Evolutionary conservation across 2,329 filamentous ascomycete genomes (phyloP).

Genomic region (Monosporascus sp.): DNA sequence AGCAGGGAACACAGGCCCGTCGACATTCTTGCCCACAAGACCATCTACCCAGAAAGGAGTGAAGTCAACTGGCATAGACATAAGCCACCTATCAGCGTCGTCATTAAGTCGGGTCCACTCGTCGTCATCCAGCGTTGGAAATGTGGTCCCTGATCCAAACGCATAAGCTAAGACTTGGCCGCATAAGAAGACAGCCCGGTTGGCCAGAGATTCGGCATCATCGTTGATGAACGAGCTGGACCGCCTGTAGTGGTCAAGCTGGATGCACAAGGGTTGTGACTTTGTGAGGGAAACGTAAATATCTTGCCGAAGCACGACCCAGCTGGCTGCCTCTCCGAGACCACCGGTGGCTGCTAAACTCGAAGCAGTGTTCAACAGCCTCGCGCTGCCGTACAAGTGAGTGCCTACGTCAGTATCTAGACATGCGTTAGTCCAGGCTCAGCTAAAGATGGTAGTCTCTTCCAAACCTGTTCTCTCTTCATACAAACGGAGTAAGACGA

Average conservation of each 20-base stretch:
- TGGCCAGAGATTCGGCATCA: conserved; percentile 21
- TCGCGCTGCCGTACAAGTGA: conserved; percentile 21
- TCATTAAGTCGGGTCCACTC: neutral
- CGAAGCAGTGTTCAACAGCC: conserved; percentile 22
- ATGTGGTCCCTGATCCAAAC: conserved; percentile 22
- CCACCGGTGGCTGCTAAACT: conserved; percentile 24
- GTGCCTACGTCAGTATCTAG: conserved; percentile 19
- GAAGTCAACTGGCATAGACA: conserved; percentile 13
- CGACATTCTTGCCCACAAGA: neutral
- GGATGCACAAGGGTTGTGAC: conserved; percentile 31
- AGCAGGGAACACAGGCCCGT: conserved; percentile 22
- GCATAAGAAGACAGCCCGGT: conserved; percentile 22
- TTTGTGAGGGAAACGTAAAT: conserved; percentile 40
- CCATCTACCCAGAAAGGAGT: conserved; percentile 11
- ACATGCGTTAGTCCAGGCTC: neutral
- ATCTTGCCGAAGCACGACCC: conserved; percentile 45
- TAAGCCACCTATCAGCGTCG: conserved; percentile 12
- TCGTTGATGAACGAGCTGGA: conserved; percentile 19
- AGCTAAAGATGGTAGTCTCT: neutral
- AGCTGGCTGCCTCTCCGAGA: conserved; percentile 39
- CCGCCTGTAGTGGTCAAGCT: conserved; percentile 29
- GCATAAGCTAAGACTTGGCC: conserved; percentile 28
- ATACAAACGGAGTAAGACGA: conserved; percentile 2
- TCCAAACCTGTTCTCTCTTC: conserved; percentile 1
- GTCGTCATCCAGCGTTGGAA: conserved; percentile 10